Evolutionary conservation across 345 rosid species (phyloP).

Genomic region (Moricandia moricandioides): DNA sequence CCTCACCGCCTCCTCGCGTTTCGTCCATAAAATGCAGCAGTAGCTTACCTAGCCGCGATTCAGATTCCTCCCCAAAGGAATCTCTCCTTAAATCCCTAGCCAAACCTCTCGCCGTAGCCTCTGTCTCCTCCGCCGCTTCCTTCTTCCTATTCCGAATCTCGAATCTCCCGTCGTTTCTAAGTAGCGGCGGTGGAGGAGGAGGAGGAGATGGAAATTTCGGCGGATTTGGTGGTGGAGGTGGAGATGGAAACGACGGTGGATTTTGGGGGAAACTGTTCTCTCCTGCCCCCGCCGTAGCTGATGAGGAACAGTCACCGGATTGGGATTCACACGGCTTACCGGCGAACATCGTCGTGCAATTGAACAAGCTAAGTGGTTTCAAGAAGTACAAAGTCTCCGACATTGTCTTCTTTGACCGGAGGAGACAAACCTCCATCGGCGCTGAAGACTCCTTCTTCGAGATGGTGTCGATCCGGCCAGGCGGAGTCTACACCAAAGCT

Average conservation of each 20-base stretch:
- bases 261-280: constrained; percentile 62
- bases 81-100: constrained; percentile 41
- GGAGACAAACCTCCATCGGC: constrained; percentile 61
- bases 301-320: constrained; percentile 62
- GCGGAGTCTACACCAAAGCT: constrained; percentile 80
- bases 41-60: constrained; percentile 32
- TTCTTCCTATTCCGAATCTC: constrained; percentile 51
- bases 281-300: constrained; percentile 64
- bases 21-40: constrained; percentile 39
- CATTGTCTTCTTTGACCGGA: constrained; percentile 71
- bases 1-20: constrained; percentile 30
- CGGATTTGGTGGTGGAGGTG: constrained; percentile 57
- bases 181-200: constrained; percentile 35
- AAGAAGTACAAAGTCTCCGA: constrained; percentile 85
- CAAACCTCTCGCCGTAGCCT: constrained; percentile 48
- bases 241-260: constrained; percentile 43
- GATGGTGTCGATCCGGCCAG: constrained; percentile 88
- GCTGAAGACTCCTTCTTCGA: constrained; percentile 93
- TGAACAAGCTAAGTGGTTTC: constrained; percentile 80
- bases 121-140: constrained; percentile 49
- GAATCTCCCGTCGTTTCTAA: constrained; percentile 34
- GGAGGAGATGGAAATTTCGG: constrained; percentile 46
- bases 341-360: constrained; percentile 73
- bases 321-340: constrained; percentile 96
- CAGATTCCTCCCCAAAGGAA: constrained; percentile 8